These are phyloP conservation scores for Petunia secreta DNA, from an alignment of 257 asterid genomes.

Conservation along the genomic window DNA sequence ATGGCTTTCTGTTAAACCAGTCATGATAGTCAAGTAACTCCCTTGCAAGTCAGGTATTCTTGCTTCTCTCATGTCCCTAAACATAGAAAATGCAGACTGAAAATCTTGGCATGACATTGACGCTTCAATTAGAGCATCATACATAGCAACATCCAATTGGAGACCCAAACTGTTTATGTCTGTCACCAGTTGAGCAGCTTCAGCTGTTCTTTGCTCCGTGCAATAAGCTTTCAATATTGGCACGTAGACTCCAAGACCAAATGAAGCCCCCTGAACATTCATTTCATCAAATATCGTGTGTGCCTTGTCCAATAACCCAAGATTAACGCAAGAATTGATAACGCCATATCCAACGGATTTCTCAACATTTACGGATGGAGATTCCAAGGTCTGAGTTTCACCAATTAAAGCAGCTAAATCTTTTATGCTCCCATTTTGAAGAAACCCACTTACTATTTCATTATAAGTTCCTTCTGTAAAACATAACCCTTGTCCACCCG, in stretches of 20 bases:
- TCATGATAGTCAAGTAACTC: conserved; percentile 90
- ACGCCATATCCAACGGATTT: conserved; percentile 75
- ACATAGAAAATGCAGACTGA: conserved; percentile 86
- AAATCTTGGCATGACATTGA: conserved; percentile 95
- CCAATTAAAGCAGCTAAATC: conserved; percentile 61
- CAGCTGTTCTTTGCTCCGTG: conserved; percentile 81
- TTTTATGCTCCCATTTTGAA: conserved; percentile 57
- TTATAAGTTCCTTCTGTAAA: conserved; percentile 56
- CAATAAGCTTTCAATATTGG: conserved; percentile 79
- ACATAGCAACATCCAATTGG: conserved; percentile 58
- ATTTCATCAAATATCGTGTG: conserved; percentile 81
- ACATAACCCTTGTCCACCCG: conserved; percentile 36
- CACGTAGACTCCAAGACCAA: conserved; percentile 78
- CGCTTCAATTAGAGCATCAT: conserved; percentile 77
- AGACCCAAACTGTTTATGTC: conserved; percentile 68
- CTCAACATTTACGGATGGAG: conserved; percentile 54
- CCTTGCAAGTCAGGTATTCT: conserved; percentile 65
- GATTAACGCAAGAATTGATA: conserved; percentile 66
- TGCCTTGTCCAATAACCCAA: conserved; percentile 70
- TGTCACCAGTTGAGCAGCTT: conserved; percentile 83
- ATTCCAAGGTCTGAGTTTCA: conserved; percentile 76
- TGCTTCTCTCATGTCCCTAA: conserved; percentile 93
- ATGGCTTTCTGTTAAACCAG: conserved; percentile 91
- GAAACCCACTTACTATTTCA: conserved; percentile 66
- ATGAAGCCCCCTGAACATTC: conserved; percentile 65